These are phyloP conservation scores for Brasenia schreberi DNA, from an alignment of 164 flowering plant genomes.

Conservation along the genomic window DNA sequence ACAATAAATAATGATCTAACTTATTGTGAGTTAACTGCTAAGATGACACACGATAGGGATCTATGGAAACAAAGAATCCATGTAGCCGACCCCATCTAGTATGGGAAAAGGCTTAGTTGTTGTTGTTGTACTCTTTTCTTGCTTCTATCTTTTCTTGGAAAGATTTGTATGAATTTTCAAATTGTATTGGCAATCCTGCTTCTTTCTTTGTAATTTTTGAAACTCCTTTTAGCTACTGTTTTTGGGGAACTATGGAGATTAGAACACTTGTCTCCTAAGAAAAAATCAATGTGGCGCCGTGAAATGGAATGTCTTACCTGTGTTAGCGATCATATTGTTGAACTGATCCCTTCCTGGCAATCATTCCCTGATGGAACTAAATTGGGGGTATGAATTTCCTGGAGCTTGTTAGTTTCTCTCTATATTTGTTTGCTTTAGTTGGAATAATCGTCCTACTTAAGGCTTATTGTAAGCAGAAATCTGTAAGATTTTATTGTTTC, in stretches of 20 bases:
- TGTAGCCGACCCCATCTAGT: too few relatives aligned
- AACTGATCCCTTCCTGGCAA: slow-evolving; percentile 84
- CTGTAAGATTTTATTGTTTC: too few relatives aligned
- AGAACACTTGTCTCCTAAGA: slow-evolving; percentile 62
- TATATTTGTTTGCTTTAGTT: too few relatives aligned
- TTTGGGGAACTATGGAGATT: slow-evolving; percentile 97
- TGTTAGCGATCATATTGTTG: slow-evolving; percentile 86
- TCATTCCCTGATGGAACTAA: slow-evolving; percentile 82
- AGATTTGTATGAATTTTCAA: not conserved
- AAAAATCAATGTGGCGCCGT: slow-evolving; percentile 85
- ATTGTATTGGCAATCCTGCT: not conserved
- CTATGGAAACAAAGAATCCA: too few relatives aligned
- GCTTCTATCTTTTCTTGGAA: not conserved
- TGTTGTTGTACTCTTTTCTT: not conserved
- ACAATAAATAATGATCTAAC: too few relatives aligned
- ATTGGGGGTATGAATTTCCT: slow-evolving; percentile 51
- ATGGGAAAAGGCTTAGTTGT: too few relatives aligned
- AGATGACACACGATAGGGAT: too few relatives aligned
- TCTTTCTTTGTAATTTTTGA: too few relatives aligned
- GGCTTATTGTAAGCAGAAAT: too few relatives aligned
- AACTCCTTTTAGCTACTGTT: slow-evolving; percentile 41
- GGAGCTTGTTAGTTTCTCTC: too few relatives aligned
- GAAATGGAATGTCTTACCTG: slow-evolving; percentile 92
- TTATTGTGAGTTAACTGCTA: too few relatives aligned
- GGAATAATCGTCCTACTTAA: too few relatives aligned